Conservation (phyloP, 2,329 filamentous ascomycete genomes). For the Coniochaeta sp. region DNA sequence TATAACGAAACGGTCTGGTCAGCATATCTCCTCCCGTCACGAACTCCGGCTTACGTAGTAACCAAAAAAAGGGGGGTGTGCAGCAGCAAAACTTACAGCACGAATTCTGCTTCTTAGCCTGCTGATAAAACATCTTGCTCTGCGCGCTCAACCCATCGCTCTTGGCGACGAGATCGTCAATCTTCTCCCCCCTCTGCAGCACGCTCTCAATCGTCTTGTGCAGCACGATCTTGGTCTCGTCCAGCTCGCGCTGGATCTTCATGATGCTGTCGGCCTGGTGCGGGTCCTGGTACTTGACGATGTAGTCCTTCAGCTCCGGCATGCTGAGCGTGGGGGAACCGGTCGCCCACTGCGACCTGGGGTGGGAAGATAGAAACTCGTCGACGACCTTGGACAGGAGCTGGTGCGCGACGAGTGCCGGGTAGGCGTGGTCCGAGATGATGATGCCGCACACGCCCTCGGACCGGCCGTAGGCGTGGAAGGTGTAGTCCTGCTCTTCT, state of each 20-base stretch:
- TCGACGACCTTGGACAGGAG: slow-evolving; percentile 78
- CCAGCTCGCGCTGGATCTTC: slow-evolving; percentile 91
- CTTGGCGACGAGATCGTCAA: slow-evolving; percentile 87
- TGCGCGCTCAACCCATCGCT: slow-evolving; percentile 80
- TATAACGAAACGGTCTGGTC: background rate
- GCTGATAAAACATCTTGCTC: slow-evolving; percentile 91
- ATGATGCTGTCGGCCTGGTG: slow-evolving; percentile 80
- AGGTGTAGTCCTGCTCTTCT: slow-evolving; percentile 70
- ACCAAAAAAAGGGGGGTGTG: too few relatives aligned
- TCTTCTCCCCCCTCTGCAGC: slow-evolving; percentile 87
- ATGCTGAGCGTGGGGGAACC: slow-evolving; percentile 49
- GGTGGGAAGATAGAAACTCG: slow-evolving; percentile 70
- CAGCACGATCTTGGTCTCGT: slow-evolving; percentile 93
- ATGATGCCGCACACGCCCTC: slow-evolving; percentile 69
- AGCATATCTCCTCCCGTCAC: background rate
- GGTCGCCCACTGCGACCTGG: slow-evolving; percentile 55
- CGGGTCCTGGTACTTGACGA: slow-evolving; percentile 71
- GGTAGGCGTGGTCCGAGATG: slow-evolving; percentile 64
- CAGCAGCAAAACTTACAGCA: slow-evolving; percentile 58
- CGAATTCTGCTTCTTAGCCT: slow-evolving; percentile 73
- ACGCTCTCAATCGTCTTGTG: slow-evolving; percentile 90
- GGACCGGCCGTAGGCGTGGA: slow-evolving; percentile 69
- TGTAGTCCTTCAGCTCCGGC: slow-evolving; percentile 71
- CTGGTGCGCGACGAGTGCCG: slow-evolving; percentile 56
- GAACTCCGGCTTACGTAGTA: too few relatives aligned